Percentiles rank a stretch among this genome's conserved stretches.
Conservation (phyloP, 345 rosid genomes). For the Eucalyptus cloeziana region DNA sequence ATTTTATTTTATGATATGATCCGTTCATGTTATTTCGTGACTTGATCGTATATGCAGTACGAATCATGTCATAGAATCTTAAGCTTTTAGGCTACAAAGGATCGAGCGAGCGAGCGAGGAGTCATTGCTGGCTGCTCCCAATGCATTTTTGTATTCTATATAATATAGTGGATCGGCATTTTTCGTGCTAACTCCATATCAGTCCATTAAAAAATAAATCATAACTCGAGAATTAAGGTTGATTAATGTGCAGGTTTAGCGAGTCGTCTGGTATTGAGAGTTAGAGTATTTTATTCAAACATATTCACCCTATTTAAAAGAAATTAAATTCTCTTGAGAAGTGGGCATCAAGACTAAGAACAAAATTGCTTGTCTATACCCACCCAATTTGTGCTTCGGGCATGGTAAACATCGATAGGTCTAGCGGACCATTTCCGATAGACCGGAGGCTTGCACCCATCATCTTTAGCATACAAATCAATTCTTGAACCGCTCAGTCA, state of each 20-base stretch:
- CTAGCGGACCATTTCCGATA: neutral
- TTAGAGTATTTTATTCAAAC: neutral
- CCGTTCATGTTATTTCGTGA: neutral
- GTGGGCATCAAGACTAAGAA: neutral
- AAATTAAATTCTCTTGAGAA: neutral
- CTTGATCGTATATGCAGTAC: neutral
- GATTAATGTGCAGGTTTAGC: fast-evolving
- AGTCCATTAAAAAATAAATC: neutral
- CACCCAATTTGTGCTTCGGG: neutral
- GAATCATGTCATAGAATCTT: neutral
- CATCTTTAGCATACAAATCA: neutral
- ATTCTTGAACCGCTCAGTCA: neutral
- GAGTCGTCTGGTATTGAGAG: fast-evolving
- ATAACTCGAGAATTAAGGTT: neutral
- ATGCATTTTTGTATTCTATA: neutral
- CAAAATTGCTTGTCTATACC: neutral
- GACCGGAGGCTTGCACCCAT: neutral
- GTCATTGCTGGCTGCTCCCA: neutral
- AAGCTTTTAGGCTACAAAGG: too few species aligned
- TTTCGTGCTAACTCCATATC: neutral
- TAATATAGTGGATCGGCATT: neutral
- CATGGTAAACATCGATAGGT: neutral
- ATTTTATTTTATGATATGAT: too few species aligned
- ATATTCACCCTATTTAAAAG: neutral
- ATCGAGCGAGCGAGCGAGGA: neutral